Base-by-base conservation (phyloP, 1,139 yeast species). In the Debaryomyces sp. region DNA sequence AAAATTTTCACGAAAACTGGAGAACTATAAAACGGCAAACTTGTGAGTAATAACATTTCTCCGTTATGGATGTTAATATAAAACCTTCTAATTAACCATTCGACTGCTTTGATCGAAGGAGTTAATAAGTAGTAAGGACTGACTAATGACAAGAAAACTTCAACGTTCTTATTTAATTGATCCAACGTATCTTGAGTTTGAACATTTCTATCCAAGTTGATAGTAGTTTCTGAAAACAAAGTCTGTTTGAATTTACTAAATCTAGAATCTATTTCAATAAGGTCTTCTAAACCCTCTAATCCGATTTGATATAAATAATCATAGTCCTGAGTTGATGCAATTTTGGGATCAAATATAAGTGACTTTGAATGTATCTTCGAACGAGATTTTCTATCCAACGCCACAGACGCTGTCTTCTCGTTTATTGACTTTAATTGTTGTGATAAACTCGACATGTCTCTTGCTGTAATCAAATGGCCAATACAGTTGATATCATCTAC, bases 1-100 rank as follows among this genome's bases (percentile, higher is more conserved):
- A 94, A 71, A 41, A 92, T 73, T 58, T 94, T 82, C 46, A 84
- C 78, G 66, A 94, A 94, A 3, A 88, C 75, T 0, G 91, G 86
- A 39, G 82, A 75, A 56, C 79, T 80, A 64, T 86, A 90, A 68
- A 88, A 89, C 24, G 97, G 96, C 58, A 94, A 74, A 2, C 87
- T 78, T 4, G 91, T 77, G 49, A 92, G 70, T 41, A 95, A 62
- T 35, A 94, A 63, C 50, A 76, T 64, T 64, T 94, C 98, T 0
- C 91, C 74, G 59, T 89, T 90, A 61, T 87, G 87, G 43, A 89
- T 77, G 62, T 94, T 94, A 56, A 89, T 83, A 64, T 89, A 90
- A 66, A 92, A 95, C 59, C 98, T 80, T 71, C 99, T 86, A 23
- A 94, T 86, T 35, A 94, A 81, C 99, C 99, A 94, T 71, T 94